Conservation (phyloP, 73 alveolate species). For the Durusdinium trenchii region DNA sequence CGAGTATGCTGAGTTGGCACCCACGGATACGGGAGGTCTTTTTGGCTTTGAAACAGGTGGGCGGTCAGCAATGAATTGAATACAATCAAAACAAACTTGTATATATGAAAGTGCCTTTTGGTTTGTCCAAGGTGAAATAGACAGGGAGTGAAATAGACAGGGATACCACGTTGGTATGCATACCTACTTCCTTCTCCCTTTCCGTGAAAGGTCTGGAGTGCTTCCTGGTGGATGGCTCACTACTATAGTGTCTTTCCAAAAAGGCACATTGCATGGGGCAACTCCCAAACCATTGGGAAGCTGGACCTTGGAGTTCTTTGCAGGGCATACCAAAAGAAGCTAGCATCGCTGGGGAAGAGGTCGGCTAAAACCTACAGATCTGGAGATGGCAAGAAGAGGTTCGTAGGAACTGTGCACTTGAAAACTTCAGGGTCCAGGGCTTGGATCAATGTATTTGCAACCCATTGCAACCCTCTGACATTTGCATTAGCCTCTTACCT, state of each 20-base stretch:
- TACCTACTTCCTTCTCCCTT: no score
- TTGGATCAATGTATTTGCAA: background rate
- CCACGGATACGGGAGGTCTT: conserved; percentile 30
- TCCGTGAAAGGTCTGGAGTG: conserved; percentile 36
- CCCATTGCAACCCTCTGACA: background rate
- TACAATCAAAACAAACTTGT: background rate
- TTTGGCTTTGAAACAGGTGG: background rate
- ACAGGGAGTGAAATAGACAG: background rate
- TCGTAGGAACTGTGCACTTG: background rate
- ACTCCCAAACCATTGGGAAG: background rate
- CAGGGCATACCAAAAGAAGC: background rate
- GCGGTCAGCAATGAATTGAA: background rate
- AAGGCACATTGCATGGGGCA: conserved; percentile 20
- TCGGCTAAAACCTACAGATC: background rate
- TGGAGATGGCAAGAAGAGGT: background rate
- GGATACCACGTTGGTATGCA: background rate
- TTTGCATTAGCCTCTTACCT: no score
- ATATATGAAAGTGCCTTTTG: background rate
- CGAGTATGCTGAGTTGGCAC: background rate
- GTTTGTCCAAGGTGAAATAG: background rate
- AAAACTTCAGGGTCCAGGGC: background rate
- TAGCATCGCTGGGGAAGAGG: background rate
- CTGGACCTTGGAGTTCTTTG: conserved; percentile 10
- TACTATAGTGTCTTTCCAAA: background rate
- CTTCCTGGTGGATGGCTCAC: conserved; percentile 32